Evolutionary conservation across 1,284 basidiomycete genomes (phyloP), one percentile per base, ranked within the genome.

Genomic region (Volvariella surrecta): DNA sequence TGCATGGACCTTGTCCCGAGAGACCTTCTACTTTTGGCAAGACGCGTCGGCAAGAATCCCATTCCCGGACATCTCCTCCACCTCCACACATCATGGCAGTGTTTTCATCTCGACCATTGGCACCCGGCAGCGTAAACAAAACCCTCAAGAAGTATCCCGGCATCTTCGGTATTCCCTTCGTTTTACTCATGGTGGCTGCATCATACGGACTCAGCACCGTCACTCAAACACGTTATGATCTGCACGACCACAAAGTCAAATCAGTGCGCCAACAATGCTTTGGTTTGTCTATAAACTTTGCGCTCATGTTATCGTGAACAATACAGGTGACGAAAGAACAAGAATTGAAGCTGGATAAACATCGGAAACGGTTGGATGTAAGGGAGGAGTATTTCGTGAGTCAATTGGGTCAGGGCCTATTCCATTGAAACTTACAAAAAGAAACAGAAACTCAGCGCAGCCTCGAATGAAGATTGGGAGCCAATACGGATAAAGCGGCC

Each of bases 351-450:
- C 73, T 97, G 62, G 75, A 81, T 51, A 81, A 76, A 64, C 77
- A 83, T 39, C 73, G 89, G 61, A 89, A 87, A 66, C 86, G 81
- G 67, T 82, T 98, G 47, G 93, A 98, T 61, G 85, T 97, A 18
- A 68, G 90, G 40, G 94, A 97, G 61, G 95, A 97, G 60, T 98
- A 98, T 64, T 98, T 86, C 59, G 91, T 94, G 66, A 62, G 89
- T 80, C 34, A 16, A 4, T n/a, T 17, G 4, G 10, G 32, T 28
- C 15, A 15, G n/a, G 34, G 32, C 24, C 20, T 18, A 16, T 37
- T 32, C 17, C 20, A 48, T 54, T 8, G 38, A 48, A 1, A 21
- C 20, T 39, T 15, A n/a, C 17, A 22, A 13, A 2, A 20, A 16
- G 16, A 9, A 15, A 44, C 54, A 91, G 87, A 76, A 81, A 56